Conservation (phyloP, 169 alveolate genomes). For the Theileria orientalis region DNA sequence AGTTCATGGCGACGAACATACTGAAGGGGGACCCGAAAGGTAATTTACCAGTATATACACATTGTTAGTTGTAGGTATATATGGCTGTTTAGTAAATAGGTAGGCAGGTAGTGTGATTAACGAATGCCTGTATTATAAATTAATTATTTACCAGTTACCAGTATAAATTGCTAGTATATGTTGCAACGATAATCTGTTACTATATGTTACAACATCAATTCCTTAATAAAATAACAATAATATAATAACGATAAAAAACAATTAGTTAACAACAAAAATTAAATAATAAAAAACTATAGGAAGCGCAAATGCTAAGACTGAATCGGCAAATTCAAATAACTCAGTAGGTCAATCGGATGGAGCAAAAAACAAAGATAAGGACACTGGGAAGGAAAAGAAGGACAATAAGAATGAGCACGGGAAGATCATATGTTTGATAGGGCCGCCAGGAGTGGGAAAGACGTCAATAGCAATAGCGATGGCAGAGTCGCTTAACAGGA, state of each 20-base stretch:
- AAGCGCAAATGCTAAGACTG: constrained; percentile 88
- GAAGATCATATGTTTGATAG: constrained; percentile 89
- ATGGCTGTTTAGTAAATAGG: constrained; percentile 90
- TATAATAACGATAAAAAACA: constrained; percentile 75
- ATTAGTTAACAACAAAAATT: constrained; percentile 87
- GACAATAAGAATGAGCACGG: no score
- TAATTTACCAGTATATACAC: no score
- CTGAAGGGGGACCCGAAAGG: constrained; percentile 69
- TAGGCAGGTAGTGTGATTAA: constrained; percentile 89
- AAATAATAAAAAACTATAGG: constrained; percentile 85
- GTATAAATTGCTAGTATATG: no score
- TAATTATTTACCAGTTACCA: no score
- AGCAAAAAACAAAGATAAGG: constrained; percentile 47
- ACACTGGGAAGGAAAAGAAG: no score
- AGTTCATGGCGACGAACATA: constrained; percentile 87
- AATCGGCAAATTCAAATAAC: constrained; percentile 88
- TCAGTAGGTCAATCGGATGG: no score
- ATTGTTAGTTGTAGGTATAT: constrained; percentile 86
- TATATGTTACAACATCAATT: no score
- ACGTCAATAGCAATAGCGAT: constrained; percentile 91
- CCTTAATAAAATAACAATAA: constrained; percentile 76
- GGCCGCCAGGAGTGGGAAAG: constrained; percentile 97
- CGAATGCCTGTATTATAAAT: constrained; percentile 80
- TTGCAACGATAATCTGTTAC: no score
- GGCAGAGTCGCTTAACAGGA: constrained; percentile 86